Conservation (phyloP, 768 basidiomycete species). For the Macrolepiota fuliginosa region DNA sequence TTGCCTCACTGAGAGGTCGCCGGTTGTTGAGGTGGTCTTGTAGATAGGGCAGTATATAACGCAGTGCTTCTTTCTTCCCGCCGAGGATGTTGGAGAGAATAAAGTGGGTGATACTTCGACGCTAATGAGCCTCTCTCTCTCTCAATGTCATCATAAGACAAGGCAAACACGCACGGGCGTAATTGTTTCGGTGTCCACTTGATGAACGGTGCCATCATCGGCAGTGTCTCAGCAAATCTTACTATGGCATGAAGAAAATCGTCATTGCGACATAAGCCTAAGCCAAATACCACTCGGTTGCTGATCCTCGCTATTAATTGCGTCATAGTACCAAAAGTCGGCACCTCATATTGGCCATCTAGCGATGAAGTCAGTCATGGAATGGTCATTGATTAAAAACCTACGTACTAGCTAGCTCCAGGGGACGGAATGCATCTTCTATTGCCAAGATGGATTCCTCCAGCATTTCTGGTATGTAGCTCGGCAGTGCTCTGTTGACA, state of each 20-base stretch:
- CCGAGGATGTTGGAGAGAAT: conserved; percentile 30
- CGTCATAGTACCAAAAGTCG: conserved; percentile 35
- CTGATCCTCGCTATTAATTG: conserved; percentile 34
- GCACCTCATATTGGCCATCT: conserved; percentile 22
- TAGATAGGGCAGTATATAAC: conserved; percentile 28
- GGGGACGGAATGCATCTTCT: conserved; percentile 23
- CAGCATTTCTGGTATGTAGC: conserved; percentile 34
- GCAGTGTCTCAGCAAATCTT: conserved; percentile 30
- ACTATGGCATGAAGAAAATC: conserved; percentile 32
- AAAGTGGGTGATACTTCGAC: conserved; percentile 28
- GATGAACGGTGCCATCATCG: conserved; percentile 33
- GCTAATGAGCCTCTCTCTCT: neutral
- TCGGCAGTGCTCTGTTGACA: conserved; percentile 33
- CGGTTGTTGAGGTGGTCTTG: conserved; percentile 24
- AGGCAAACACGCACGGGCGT: conserved; percentile 25
- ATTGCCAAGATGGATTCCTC: conserved; percentile 33
- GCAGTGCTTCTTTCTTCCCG: conserved; percentile 29
- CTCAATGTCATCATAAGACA: neutral
- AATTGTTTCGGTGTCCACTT: conserved; percentile 28
- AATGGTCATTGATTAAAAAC: neutral
- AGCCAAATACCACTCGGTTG: conserved; percentile 37
- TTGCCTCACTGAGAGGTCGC: conserved; percentile 21
- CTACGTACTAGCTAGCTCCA: conserved; percentile 15
- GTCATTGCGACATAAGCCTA: conserved; percentile 32
- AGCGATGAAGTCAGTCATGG: neutral